Conservation (phyloP, 139 green algal genomes). For the Chlorella sp. region DNA sequence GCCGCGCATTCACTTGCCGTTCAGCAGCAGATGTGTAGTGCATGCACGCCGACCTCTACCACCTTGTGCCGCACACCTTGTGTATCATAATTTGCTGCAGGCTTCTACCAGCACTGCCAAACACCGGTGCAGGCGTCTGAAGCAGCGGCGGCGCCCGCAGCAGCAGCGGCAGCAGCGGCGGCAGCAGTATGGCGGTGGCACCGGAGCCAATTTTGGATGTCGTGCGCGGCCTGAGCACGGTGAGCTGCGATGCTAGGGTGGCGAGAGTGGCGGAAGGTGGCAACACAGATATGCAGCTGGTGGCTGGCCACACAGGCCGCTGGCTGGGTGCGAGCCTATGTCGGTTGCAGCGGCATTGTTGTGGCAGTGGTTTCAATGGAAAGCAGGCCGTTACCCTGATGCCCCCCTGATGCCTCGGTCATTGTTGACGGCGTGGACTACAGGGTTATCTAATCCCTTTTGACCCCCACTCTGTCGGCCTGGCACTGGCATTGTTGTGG, state of each 20-base stretch:
- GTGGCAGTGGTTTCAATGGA: too few relatives aligned
- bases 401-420: too few relatives aligned
- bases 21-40: background rate
- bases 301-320: background rate
- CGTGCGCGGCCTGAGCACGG: slow-evolving; percentile 56
- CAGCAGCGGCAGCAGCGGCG: background rate
- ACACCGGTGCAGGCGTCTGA: background rate
- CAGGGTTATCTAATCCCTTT: too few relatives aligned
- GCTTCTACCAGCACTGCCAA: background rate
- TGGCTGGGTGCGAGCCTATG: too few relatives aligned
- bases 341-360: too few relatives aligned
- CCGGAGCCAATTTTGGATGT: slow-evolving; percentile 62
- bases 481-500: too few relatives aligned
- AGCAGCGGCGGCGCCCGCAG: background rate
- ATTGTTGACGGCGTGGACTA: too few relatives aligned
- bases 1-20: background rate
- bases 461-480: too few relatives aligned
- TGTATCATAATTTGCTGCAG: too few relatives aligned
- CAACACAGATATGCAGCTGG: background rate
- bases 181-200: slow-evolving; percentile 23
- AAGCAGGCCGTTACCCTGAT: too few relatives aligned
- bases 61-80: too few relatives aligned
- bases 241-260: slow-evolving; percentile 2
- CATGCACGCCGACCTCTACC: background rate
- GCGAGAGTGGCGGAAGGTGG: background rate